Evolutionary conservation across 805 yeast species (phyloP).

Genomic region (Lipomyces oligophaga): DNA sequence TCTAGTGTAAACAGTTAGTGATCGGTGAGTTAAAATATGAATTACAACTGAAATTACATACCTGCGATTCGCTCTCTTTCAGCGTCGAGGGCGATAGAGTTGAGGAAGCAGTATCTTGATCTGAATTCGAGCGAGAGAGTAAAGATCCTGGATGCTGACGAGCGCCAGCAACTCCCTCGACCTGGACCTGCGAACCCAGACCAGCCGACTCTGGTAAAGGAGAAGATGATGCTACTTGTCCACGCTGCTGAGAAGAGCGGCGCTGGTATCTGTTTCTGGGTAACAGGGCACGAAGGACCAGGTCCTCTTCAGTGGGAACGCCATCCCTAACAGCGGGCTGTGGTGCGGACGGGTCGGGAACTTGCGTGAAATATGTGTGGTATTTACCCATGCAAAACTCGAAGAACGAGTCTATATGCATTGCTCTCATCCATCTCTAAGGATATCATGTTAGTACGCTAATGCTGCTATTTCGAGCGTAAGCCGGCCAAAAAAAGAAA

Average conservation of each 20-base stretch:
- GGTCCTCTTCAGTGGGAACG: conserved; percentile 26
- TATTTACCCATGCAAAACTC: conserved; percentile 25
- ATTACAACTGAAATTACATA: no score
- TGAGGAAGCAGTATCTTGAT: no score
- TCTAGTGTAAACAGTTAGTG: no score
- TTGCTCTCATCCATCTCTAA: conserved; percentile 28
- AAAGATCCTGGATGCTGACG: no score
- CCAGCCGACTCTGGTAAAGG: background rate
- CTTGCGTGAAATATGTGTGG: conserved; percentile 17
- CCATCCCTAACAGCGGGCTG: conserved; percentile 15
- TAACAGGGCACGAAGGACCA: conserved; percentile 22
- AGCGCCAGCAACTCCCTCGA: no score
- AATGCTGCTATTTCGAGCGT: background rate
- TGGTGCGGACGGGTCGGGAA: conserved; percentile 18
- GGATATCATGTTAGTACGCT: background rate
- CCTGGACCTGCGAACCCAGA: no score
- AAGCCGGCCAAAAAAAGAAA: background rate
- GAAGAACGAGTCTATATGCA: conserved; percentile 29
- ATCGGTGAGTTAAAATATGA: no score
- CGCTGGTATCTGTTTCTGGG: conserved; percentile 15
- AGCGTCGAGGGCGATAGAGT: conserved; percentile 6
- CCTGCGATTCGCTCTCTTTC: no score
- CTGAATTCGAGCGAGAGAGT: no score
- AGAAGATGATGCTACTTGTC: background rate
- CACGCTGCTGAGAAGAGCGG: background rate